Percentiles rank a stretch among this genome's conserved stretches.
These are phyloP conservation scores for Elasticomyces elasticus DNA, from an alignment of 495 filamentous ascomycete genomes.

Conservation along the genomic window DNA sequence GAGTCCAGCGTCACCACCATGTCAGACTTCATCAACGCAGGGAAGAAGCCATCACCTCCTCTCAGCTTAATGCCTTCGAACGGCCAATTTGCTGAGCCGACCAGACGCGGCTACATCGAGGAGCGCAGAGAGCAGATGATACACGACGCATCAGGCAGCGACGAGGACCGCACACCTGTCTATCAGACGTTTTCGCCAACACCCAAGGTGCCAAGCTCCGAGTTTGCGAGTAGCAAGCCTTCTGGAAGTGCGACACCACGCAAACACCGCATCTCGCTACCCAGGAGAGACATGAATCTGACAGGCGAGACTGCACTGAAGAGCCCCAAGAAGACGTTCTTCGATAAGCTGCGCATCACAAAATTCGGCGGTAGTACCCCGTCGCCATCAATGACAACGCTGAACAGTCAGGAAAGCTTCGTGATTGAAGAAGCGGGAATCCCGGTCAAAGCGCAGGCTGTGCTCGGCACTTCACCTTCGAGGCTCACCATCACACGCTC, in stretches of 20 bases:
- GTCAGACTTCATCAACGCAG: slow-evolving; percentile 20
- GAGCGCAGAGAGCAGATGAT: slow-evolving; percentile 21
- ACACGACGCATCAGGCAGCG: slow-evolving; percentile 22
- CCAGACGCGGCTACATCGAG: slow-evolving; percentile 23
- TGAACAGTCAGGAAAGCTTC: not conserved
- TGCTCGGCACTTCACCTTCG: slow-evolving; percentile 18
- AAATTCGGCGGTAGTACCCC: slow-evolving; percentile 8
- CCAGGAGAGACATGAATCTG: not conserved
- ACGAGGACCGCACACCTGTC: slow-evolving; percentile 7
- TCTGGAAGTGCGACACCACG: not conserved
- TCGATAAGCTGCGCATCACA: slow-evolving; percentile 25
- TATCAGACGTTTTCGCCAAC: slow-evolving; percentile 16
- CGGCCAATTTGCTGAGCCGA: slow-evolving; percentile 15
- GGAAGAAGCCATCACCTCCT: slow-evolving; percentile 8
- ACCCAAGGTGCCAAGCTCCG: slow-evolving; percentile 1
- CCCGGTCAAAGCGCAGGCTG: slow-evolving; percentile 22
- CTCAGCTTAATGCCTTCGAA: slow-evolving; percentile 15
- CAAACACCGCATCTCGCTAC: not conserved
- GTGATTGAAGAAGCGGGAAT: slow-evolving; percentile 5
- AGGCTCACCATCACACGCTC: slow-evolving; percentile 8
- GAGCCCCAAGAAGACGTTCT: slow-evolving; percentile 31
- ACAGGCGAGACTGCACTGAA: slow-evolving; percentile 11
- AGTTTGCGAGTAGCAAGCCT: slow-evolving; percentile 2
- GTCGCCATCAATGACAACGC: slow-evolving; percentile 2
- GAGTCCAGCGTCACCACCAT: slow-evolving; percentile 19